Percentiles rank a stretch among this genome's conserved stretches.
Conservation (phyloP, 2,329 filamentous ascomycete genomes). For the Pseudogymnoascus sp. region DNA sequence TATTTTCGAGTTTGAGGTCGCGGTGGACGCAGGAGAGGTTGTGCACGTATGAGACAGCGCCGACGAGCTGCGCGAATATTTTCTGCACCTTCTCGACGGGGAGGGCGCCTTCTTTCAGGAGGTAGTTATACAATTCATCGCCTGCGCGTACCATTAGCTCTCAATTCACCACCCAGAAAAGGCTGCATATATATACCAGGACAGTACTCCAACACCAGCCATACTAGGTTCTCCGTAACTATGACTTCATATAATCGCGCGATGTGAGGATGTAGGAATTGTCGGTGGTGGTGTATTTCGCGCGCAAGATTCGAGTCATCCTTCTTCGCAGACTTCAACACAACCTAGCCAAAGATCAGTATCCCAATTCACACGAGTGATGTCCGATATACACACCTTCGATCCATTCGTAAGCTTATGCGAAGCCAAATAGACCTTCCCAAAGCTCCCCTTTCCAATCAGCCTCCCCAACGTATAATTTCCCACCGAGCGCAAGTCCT, state of each 20-base stretch:
- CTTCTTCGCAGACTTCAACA: conserved; percentile 96
- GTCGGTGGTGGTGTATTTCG: conserved; percentile 96
- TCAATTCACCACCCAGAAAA: conserved; percentile 20
- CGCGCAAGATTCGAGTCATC: conserved; percentile 91
- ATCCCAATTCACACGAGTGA: background rate
- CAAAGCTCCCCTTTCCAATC: conserved; percentile 96
- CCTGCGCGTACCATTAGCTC: conserved; percentile 42
- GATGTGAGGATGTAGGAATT: conserved; percentile 96
- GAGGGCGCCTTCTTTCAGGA: conserved; percentile 77
- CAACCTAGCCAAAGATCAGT: conserved; percentile 53
- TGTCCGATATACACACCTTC: conserved; percentile 56
- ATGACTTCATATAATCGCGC: conserved; percentile 96
- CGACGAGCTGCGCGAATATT: conserved; percentile 92
- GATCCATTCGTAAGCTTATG: conserved; percentile 98
- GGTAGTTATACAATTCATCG: conserved; percentile 94
- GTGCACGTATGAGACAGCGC: conserved; percentile 91
- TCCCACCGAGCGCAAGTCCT: conserved; percentile 83
- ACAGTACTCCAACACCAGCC: conserved; percentile 95
- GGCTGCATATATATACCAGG: conserved; percentile 52
- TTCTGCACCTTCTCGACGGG: conserved; percentile 82
- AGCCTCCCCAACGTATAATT: conserved; percentile 88
- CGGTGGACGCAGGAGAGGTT: conserved; percentile 92
- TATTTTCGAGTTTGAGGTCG: conserved; percentile 94
- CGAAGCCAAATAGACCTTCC: conserved; percentile 91
- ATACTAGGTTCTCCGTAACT: conserved; percentile 88